Evolutionary conservation across 768 basidiomycete species (phyloP).

Genomic region (Lanmaoa rubissima): DNA sequence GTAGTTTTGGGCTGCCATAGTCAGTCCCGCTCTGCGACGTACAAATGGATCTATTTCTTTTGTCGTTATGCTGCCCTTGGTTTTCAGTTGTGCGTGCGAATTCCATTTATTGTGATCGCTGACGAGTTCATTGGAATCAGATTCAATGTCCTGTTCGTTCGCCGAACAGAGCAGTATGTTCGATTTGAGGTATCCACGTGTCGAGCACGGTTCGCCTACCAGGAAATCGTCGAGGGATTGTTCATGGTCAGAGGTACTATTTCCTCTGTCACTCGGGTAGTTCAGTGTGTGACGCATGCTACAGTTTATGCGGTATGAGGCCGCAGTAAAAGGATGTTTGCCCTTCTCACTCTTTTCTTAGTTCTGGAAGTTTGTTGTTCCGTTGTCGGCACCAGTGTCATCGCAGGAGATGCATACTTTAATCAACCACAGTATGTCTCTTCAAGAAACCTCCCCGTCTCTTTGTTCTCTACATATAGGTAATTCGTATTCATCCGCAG

Average conservation of each 20-base stretch:
- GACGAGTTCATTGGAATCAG: background rate
- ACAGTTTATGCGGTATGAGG: constrained; percentile 7
- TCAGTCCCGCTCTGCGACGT: background rate
- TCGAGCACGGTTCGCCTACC: constrained; percentile 11
- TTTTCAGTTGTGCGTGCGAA: constrained; percentile 5
- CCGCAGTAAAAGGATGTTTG: constrained; percentile 1
- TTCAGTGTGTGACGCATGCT: no score
- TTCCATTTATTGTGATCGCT: no score
- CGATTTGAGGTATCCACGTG: background rate
- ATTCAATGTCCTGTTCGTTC: constrained; percentile 1
- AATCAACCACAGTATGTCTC: no score
- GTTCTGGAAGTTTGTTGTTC: constrained; percentile 1
- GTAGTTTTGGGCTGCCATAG: background rate
- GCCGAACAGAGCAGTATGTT: constrained; percentile 1
- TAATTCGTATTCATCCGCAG: no score
- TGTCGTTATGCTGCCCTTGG: constrained; percentile 8
- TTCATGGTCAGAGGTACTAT: constrained; percentile 4
- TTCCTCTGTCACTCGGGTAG: background rate
- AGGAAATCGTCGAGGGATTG: constrained; percentile 8
- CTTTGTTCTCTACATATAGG: no score
- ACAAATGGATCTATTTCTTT: constrained; percentile 11
- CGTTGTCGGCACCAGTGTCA: background rate
- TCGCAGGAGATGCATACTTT: no score
- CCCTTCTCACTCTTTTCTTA: constrained; percentile 2
- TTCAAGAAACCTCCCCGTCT: no score